phyloP scores from a whole-genome alignment of 441 rosid species.

The Aleurites moluccanus region DNA sequence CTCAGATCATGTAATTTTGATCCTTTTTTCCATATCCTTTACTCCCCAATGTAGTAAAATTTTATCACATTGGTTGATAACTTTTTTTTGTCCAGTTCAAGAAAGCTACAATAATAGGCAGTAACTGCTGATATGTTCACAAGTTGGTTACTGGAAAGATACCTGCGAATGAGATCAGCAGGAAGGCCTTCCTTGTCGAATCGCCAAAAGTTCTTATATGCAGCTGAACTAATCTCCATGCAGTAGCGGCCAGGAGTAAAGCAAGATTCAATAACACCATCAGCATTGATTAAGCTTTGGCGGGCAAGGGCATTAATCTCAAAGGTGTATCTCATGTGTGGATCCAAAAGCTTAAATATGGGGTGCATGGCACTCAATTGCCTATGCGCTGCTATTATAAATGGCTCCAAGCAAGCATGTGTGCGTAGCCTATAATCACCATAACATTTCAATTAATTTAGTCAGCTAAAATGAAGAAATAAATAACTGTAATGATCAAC shows the following conservation, averaged over 20 bases:
- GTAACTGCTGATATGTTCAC: neutral
- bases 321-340: slow-evolving; percentile 90
- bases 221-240: slow-evolving; percentile 85
- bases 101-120: neutral
- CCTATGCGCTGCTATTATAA: slow-evolving; percentile 88
- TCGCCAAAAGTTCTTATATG: slow-evolving; percentile 70
- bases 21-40: neutral
- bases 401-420: slow-evolving; percentile 86
- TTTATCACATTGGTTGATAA: neutral
- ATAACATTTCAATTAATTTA: slow-evolving; percentile 11
- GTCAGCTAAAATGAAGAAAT: neutral
- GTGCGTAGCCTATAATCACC: slow-evolving; percentile 57
- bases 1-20: neutral
- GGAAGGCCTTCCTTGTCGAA: slow-evolving; percentile 91
- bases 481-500: neutral
- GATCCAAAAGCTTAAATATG: slow-evolving; percentile 80
- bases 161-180: slow-evolving; percentile 92
- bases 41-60: neutral
- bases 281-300: slow-evolving; percentile 67
- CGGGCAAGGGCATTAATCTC: slow-evolving; percentile 90
- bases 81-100: too few species aligned
- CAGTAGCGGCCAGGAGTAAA: slow-evolving; percentile 94
- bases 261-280: slow-evolving; percentile 79
- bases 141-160: neutral
- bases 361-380: slow-evolving; percentile 97